phyloP scores from a whole-genome alignment of 1,284 basidiomycete genomes.

The Crepidotus sp. region DNA sequence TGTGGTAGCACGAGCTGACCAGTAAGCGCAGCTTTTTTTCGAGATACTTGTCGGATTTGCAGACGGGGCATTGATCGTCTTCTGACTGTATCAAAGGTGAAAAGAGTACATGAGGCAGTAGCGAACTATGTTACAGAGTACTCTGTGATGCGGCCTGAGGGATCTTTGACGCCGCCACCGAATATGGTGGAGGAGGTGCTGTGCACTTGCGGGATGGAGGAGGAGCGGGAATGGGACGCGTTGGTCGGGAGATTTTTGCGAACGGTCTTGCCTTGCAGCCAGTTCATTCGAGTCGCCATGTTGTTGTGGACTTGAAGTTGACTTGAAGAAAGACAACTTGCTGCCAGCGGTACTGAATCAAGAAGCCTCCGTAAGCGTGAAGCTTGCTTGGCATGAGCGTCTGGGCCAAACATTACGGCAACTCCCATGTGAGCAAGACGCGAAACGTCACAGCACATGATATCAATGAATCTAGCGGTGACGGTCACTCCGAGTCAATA shows the following conservation, averaged over 20 bases:
- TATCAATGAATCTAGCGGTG: too few species aligned
- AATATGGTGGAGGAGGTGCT: slow-evolving; percentile 64
- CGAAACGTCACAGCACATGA: too few species aligned
- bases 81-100: slow-evolving; percentile 52
- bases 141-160: slow-evolving; percentile 68
- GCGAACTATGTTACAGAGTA: slow-evolving; percentile 52
- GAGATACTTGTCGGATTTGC: slow-evolving; percentile 93
- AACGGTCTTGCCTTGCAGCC: slow-evolving; percentile 65
- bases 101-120: neutral
- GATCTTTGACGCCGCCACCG: slow-evolving; percentile 74
- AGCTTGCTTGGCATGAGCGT: too few species aligned
- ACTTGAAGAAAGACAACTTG: too few species aligned
- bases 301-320: too few species aligned
- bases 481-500: too few species aligned
- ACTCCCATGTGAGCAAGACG: too few species aligned
- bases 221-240: slow-evolving; percentile 39
- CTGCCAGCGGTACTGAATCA: too few species aligned
- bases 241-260: slow-evolving; percentile 50
- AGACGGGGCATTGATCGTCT: slow-evolving; percentile 94
- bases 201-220: slow-evolving; percentile 60
- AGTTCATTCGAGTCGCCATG: slow-evolving; percentile 33
- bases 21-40: slow-evolving; percentile 91
- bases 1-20: slow-evolving; percentile 97
- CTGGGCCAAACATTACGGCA: too few species aligned
- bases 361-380: too few species aligned